Conservation (phyloP, 768 basidiomycete genomes). For the Amanita fuliginea region DNA sequence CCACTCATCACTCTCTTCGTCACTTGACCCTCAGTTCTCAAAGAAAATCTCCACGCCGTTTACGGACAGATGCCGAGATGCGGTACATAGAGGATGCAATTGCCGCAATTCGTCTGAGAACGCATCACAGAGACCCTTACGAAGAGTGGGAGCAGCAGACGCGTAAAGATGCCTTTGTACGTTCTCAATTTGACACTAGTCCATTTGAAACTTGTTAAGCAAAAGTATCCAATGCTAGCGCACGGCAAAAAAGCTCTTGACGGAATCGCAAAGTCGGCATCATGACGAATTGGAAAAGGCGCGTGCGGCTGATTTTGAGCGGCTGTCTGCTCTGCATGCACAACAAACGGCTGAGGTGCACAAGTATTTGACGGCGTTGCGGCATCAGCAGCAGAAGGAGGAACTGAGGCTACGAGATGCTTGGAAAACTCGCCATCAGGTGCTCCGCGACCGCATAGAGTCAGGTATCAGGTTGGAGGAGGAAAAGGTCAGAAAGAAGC, state of each 20-base stretch:
- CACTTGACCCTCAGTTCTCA: conserved; percentile 1
- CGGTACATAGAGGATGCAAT: conserved; percentile 37
- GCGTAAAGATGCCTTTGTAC: conserved; percentile 39
- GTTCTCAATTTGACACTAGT: conserved; percentile 11
- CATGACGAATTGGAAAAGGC: conserved; percentile 36
- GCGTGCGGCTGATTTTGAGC: conserved; percentile 19
- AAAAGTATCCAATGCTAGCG: conserved; percentile 17
- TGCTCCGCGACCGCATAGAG: conserved; percentile 51
- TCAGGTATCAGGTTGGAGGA: conserved; percentile 51
- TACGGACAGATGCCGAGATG: conserved; percentile 26
- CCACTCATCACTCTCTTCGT: neutral
- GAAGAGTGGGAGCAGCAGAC: conserved; percentile 47
- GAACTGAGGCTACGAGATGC: conserved; percentile 30
- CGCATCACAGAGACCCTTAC: conserved; percentile 43
- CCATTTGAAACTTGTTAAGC: neutral
- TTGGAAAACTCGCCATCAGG: conserved; percentile 44
- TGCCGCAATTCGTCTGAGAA: conserved; percentile 38
- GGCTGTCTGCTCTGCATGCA: conserved; percentile 28
- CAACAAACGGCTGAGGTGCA: conserved; percentile 45
- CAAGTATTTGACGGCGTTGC: conserved; percentile 28
- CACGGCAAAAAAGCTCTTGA: conserved; percentile 32
- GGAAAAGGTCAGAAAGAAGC: conserved; percentile 36
- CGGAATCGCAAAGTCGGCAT: conserved; percentile 19
- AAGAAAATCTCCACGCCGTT: conserved; percentile 21
- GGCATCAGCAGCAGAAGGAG: conserved; percentile 32